Conservation (phyloP, 805 yeast species). For the Blastobotrys peoriensis region DNA sequence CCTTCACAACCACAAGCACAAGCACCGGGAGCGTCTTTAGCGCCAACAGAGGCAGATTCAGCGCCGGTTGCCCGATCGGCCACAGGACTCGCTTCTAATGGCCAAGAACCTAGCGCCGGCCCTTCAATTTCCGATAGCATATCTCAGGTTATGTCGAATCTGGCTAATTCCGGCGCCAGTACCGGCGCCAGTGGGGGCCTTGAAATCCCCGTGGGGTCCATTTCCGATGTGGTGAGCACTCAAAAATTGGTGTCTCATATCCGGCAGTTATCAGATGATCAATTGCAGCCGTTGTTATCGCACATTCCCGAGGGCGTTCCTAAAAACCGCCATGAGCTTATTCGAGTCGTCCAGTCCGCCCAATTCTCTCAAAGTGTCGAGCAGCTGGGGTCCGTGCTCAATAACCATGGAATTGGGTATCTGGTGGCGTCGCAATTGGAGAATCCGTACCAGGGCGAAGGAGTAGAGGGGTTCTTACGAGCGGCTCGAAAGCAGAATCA, state of each 20-base stretch:
- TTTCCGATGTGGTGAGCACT: slow-evolving; percentile 34
- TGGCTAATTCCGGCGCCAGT: not conserved
- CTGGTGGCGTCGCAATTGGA: slow-evolving; percentile 44
- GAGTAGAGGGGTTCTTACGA: slow-evolving; percentile 43
- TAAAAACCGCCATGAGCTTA: slow-evolving; percentile 34
- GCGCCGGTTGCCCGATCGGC: too few species aligned
- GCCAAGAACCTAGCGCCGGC: too few species aligned
- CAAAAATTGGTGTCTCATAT: slow-evolving; percentile 33
- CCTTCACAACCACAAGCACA: too few species aligned
- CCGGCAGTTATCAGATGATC: slow-evolving; percentile 26
- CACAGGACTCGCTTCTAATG: too few species aligned
- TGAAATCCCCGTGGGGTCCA: slow-evolving; percentile 28
- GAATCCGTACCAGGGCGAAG: slow-evolving; percentile 50
- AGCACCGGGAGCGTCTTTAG: too few species aligned
- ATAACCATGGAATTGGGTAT: slow-evolving; percentile 38
- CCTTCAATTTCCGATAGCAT: not conserved
- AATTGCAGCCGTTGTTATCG: slow-evolving; percentile 33
- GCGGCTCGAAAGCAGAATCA: slow-evolving; percentile 40
- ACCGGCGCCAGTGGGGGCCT: not conserved
- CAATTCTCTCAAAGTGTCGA: slow-evolving; percentile 42
- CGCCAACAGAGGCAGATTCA: too few species aligned
- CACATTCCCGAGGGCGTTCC: slow-evolving; percentile 41
- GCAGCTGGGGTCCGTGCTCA: slow-evolving; percentile 39
- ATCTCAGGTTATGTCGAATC: not conserved
- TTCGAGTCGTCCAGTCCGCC: slow-evolving; percentile 42